These are phyloP conservation scores for Kuraishia capsulata DNA, from an alignment of 805 yeast genomes.

Conservation along the genomic window DNA sequence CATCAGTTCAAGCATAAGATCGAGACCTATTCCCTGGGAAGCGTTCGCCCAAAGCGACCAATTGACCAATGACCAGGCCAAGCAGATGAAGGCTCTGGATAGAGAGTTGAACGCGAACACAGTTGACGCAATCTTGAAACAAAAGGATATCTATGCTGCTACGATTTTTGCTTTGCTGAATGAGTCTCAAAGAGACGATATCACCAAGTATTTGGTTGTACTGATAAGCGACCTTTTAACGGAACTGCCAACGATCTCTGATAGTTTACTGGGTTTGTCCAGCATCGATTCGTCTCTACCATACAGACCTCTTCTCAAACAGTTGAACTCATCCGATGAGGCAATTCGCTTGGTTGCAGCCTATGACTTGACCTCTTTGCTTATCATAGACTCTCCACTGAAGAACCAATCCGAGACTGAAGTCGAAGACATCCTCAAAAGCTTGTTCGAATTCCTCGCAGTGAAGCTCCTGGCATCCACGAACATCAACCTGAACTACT, in stretches of 20 bases:
- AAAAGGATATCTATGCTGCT: constrained; percentile 42
- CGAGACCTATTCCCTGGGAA: constrained; percentile 87
- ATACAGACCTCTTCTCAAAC: constrained; percentile 40
- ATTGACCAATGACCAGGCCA: constrained; percentile 61
- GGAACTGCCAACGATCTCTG: constrained; percentile 19
- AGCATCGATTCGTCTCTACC: constrained; percentile 37
- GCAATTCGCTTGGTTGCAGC: constrained; percentile 47
- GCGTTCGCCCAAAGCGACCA: constrained; percentile 72
- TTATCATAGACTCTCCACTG: constrained; percentile 18
- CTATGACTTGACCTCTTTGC: constrained; percentile 41
- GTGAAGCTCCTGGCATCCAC: constrained; percentile 18
- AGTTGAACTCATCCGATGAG: constrained; percentile 46
- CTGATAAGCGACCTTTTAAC: constrained; percentile 12
- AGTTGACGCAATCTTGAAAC: constrained; percentile 28
- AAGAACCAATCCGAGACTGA: constrained; percentile 4
- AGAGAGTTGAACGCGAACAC: constrained; percentile 27
- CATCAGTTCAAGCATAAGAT: constrained; percentile 57
- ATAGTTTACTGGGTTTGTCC: constrained; percentile 28
- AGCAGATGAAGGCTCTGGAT: constrained; percentile 24
- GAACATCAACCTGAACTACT: constrained; percentile 43
- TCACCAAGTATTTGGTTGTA: constrained; percentile 55
- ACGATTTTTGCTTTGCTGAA: constrained; percentile 46
- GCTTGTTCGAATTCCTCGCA: constrained; percentile 27
- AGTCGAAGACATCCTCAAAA: constrained; percentile 25
- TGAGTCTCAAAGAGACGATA: constrained; percentile 50